Conservation (phyloP, 2,329 filamentous ascomycete species). For the Fusarium annulatum region DNA sequence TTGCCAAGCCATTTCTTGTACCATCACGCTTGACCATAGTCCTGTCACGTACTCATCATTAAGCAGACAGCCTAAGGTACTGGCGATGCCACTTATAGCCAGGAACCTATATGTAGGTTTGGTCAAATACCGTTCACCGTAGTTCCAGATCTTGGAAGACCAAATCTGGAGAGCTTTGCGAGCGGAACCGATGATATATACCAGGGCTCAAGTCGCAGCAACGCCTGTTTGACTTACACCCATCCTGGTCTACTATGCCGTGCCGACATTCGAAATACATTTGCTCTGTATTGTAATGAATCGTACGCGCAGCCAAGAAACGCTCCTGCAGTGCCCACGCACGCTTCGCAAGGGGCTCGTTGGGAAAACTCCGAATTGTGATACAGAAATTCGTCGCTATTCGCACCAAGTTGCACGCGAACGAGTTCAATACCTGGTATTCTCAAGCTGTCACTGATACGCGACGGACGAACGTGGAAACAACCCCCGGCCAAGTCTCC, state of each 20-base stretch:
- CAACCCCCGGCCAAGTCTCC: fast-evolving
- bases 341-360: background rate
- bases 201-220: background rate
- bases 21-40: background rate
- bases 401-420: background rate
- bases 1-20: background rate
- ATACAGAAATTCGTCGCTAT: fast-evolving
- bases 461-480: fast-evolving
- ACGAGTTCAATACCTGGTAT: fast-evolving
- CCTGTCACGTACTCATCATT: background rate
- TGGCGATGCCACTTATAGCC: fast-evolving
- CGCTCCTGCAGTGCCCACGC: background rate
- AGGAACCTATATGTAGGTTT: fast-evolving
- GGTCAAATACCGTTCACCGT: fast-evolving
- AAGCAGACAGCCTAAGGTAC: fast-evolving
- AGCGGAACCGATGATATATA: fast-evolving
- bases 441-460: fast-evolving
- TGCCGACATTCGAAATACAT: background rate
- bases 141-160: fast-evolving
- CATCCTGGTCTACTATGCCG: background rate
- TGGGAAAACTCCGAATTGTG: fast-evolving
- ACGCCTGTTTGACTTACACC: fast-evolving
- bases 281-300: fast-evolving
- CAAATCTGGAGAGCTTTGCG: fast-evolving
- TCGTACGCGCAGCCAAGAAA: fast-evolving